Conservation (phyloP, 495 filamentous ascomycete genomes). For the Hyphodiscus hymeniophilus region DNA sequence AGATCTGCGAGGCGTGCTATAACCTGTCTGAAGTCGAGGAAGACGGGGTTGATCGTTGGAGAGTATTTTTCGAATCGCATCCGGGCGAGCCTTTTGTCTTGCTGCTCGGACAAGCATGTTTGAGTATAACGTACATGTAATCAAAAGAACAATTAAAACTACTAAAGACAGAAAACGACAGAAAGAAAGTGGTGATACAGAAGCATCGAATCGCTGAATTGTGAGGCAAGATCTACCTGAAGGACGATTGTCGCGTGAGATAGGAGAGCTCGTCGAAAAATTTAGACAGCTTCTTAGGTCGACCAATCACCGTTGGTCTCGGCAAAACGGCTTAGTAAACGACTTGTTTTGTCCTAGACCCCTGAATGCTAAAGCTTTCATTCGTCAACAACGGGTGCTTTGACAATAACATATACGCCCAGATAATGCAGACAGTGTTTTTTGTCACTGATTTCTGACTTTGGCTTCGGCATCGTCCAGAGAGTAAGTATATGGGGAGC, state of each 20-base stretch:
- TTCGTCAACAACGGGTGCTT: too few relatives aligned
- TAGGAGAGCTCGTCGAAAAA: constrained; percentile 3
- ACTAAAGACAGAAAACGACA: constrained; percentile 1
- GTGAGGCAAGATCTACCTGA: not conserved
- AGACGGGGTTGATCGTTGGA: constrained; percentile 14
- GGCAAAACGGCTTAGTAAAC: too few relatives aligned
- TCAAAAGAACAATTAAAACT: not conserved
- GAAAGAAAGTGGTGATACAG: constrained; percentile 8
- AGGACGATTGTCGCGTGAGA: not conserved
- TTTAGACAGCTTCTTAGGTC: too few relatives aligned
- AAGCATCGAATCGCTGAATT: constrained; percentile 7
- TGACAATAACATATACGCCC: too few relatives aligned
- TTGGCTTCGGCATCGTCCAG: too few relatives aligned
- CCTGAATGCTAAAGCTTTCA: too few relatives aligned
- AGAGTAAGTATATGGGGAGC: too few relatives aligned
- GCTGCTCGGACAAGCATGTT: constrained; percentile 25
- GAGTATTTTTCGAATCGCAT: constrained; percentile 9
- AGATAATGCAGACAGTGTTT: too few relatives aligned
- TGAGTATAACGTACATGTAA: constrained; percentile 8
- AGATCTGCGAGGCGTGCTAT: not conserved
- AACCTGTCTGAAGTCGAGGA: constrained; percentile 14
- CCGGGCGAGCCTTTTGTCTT: constrained; percentile 12
- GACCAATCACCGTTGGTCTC: too few relatives aligned
- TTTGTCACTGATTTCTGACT: too few relatives aligned
- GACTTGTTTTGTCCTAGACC: too few relatives aligned